These are phyloP conservation scores for Canna indica DNA, from an alignment of 176 grass and related monocot genomes.

Conservation along the genomic window DNA sequence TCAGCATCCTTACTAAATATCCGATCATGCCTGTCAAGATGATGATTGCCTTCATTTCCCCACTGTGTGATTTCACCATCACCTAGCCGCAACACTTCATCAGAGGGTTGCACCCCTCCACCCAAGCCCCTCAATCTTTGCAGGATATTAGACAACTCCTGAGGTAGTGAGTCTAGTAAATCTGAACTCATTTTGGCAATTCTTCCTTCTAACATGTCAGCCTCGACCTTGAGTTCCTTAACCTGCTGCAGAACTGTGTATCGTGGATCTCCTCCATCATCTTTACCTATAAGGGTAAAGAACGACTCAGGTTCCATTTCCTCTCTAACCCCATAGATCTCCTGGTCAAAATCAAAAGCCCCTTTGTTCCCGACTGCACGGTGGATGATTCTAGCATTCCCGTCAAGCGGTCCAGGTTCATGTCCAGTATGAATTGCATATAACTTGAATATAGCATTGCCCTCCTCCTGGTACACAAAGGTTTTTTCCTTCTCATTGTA, in stretches of 20 bases:
- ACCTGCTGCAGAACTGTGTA: slow-evolving; percentile 66
- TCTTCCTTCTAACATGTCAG: slow-evolving; percentile 55
- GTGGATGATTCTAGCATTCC: slow-evolving; percentile 94
- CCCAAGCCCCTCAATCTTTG: slow-evolving; percentile 65
- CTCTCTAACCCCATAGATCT: slow-evolving; percentile 69
- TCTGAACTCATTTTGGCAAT: slow-evolving; percentile 68
- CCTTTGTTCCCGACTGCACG: slow-evolving; percentile 87
- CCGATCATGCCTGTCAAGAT: slow-evolving; percentile 45
- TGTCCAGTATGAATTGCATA: slow-evolving; percentile 90
- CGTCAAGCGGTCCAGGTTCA: slow-evolving; percentile 91
- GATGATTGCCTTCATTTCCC: slow-evolving; percentile 34
- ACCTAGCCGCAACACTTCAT: slow-evolving; percentile 42
- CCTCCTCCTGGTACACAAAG: slow-evolving; percentile 92
- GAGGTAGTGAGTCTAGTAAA: slow-evolving; percentile 43
- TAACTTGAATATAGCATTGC: slow-evolving; percentile 86
- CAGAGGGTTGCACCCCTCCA: slow-evolving; percentile 38
- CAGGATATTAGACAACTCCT: slow-evolving; percentile 56
- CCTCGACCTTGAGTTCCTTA: slow-evolving; percentile 58
- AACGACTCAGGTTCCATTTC: slow-evolving; percentile 56
- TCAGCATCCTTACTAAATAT: slow-evolving; percentile 76
- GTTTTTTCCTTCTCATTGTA: slow-evolving; percentile 98
- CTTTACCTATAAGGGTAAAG: background rate
- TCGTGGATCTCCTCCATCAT: slow-evolving; percentile 42
- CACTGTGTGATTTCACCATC: slow-evolving; percentile 46
- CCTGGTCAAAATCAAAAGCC: slow-evolving; percentile 69